Evolutionary conservation across 805 yeast genomes (phyloP).

Genomic region (Pichia cabralensis): DNA sequence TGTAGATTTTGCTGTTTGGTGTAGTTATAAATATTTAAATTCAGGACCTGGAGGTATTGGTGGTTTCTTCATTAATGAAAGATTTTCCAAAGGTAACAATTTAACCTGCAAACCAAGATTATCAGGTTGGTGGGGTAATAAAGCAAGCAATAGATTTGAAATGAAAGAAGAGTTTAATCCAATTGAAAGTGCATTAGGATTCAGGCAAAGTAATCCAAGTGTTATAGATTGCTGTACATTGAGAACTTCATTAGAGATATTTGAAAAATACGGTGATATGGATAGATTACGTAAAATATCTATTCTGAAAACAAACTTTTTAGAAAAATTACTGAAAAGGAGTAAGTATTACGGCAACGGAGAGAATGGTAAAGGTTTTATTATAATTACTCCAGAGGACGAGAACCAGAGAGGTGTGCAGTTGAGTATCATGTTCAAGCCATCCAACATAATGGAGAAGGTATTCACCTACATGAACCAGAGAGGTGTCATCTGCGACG

Average conservation of each 20-base stretch:
- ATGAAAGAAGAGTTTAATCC: slow-evolving; percentile 78
- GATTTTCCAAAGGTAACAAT: slow-evolving; percentile 19
- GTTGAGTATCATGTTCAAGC: slow-evolving; percentile 60
- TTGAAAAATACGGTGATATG: slow-evolving; percentile 57
- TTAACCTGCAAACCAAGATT: slow-evolving; percentile 47
- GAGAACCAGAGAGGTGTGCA: slow-evolving; percentile 67
- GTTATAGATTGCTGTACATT: slow-evolving; percentile 76
- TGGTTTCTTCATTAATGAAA: slow-evolving; percentile 70
- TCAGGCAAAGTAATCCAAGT: slow-evolving; percentile 83
- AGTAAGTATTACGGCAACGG: slow-evolving; percentile 37
- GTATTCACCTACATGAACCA: slow-evolving; percentile 41
- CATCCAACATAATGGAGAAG: slow-evolving; percentile 48
- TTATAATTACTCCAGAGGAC: slow-evolving; percentile 64
- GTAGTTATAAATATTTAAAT: slow-evolving; percentile 85
- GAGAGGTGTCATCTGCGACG: slow-evolving; percentile 72
- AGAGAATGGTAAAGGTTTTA: slow-evolving; percentile 33
- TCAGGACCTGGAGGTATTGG: slow-evolving; percentile 93
- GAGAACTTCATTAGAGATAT: slow-evolving; percentile 53
- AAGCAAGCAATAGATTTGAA: slow-evolving; percentile 55
- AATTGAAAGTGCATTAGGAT: slow-evolving; percentile 77
- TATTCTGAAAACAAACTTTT: slow-evolving; percentile 42
- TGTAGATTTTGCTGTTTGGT: slow-evolving; percentile 92
- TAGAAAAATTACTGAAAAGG: slow-evolving; percentile 36
- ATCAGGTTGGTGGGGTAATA: slow-evolving; percentile 98
- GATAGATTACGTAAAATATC: slow-evolving; percentile 45